Percentiles rank a stretch among this genome's conserved stretches.
Conservation (phyloP, 228 moss, liverwort and hornwort genomes). For the Sphagnum fallax region DNA sequence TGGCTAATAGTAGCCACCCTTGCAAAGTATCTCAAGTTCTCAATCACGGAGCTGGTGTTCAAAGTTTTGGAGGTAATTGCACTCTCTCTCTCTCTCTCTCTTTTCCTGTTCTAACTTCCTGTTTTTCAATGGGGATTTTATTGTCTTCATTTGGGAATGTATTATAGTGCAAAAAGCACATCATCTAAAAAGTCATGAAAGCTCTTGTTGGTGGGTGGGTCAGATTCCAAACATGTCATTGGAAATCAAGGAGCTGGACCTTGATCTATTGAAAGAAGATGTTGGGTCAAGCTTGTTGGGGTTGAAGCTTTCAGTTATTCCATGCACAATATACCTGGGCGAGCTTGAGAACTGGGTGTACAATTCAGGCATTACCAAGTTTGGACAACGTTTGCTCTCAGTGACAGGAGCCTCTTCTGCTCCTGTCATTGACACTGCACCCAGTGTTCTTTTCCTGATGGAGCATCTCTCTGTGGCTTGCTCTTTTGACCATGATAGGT, state of each 20-base stretch:
- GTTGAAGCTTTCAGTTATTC: slow-evolving; percentile 52
- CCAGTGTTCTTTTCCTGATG: slow-evolving; percentile 49
- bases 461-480: slow-evolving; percentile 57
- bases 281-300: slow-evolving; percentile 51
- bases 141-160: too few relatives aligned
- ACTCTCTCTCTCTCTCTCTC: background rate
- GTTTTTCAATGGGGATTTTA: too few relatives aligned
- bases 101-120: too few relatives aligned
- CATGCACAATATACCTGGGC: slow-evolving; percentile 49
- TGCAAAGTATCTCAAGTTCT: slow-evolving; percentile 72
- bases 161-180: too few relatives aligned
- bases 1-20: slow-evolving; percentile 70
- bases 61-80: slow-evolving; percentile 46
- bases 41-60: slow-evolving; percentile 55
- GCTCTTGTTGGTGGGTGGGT: background rate
- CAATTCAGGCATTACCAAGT: slow-evolving; percentile 37
- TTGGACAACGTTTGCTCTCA: slow-evolving; percentile 46
- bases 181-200: too few relatives aligned
- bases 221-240: slow-evolving; percentile 72
- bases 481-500: slow-evolving; percentile 66
- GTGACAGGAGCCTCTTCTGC: slow-evolving; percentile 40
- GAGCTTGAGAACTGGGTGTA: slow-evolving; percentile 48
- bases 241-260: slow-evolving; percentile 78
- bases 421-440: slow-evolving; percentile 33
- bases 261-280: slow-evolving; percentile 70